Percentiles rank a stretch among this genome's conserved stretches.
phyloP scores from a whole-genome alignment of 352 stramenopile species.

The Phytophthora citricola region DNA sequence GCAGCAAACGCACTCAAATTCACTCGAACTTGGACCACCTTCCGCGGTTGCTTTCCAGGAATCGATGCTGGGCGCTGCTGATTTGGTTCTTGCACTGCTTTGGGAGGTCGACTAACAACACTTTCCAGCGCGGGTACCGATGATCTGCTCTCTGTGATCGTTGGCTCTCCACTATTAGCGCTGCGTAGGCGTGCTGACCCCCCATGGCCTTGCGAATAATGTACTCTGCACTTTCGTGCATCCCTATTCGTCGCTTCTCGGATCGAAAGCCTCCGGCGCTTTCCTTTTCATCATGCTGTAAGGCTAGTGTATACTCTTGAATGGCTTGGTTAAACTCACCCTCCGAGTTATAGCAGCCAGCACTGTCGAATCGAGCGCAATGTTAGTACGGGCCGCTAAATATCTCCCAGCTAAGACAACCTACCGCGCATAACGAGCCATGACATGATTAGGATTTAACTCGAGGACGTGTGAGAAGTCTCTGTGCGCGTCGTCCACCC shows the following conservation, averaged over 20 bases:
- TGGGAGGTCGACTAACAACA: neutral
- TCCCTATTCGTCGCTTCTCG: constrained; percentile 29
- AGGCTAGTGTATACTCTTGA: constrained; percentile 76
- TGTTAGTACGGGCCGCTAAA: no score
- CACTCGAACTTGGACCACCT: constrained; percentile 58
- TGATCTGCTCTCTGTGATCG: neutral
- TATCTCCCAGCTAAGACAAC: neutral
- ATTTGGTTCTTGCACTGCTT: neutral
- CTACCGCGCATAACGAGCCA: constrained; percentile 74
- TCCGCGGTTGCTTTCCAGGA: constrained; percentile 23
- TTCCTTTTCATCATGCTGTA: constrained; percentile 71
- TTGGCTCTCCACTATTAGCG: neutral
- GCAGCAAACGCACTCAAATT: constrained; percentile 45
- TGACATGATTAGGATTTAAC: constrained; percentile 77
- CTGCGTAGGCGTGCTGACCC: constrained; percentile 8
- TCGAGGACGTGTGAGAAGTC: constrained; percentile 74
- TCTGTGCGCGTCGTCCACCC: constrained; percentile 58
- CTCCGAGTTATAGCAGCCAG: constrained; percentile 77
- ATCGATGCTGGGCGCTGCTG: constrained; percentile 3
- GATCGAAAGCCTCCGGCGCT: constrained; percentile 34
- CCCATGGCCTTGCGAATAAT: constrained; percentile 33
- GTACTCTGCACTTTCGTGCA: constrained; percentile 33
- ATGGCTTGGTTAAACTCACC: constrained; percentile 77
- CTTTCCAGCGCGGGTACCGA: no score
- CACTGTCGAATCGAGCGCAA: constrained; percentile 25